These are phyloP conservation scores for Fusarium beomiforme DNA, from an alignment of 2,329 filamentous ascomycete genomes.

Conservation along the genomic window DNA sequence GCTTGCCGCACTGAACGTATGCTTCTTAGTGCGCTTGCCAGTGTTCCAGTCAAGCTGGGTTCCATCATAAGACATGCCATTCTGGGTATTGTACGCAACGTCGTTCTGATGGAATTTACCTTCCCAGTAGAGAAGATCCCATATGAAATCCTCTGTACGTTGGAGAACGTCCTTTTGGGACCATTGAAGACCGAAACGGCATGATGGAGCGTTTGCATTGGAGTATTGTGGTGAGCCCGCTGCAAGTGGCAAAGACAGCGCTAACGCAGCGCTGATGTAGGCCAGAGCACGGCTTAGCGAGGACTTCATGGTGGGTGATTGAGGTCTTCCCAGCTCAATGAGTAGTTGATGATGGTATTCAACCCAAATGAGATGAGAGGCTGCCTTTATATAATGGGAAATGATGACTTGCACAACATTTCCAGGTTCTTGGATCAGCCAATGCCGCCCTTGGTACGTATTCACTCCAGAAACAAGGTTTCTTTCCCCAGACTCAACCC, in stretches of 20 bases:
- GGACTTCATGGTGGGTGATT: slow-evolving; percentile 12
- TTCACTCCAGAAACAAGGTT: not conserved
- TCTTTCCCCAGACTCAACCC: slow-evolving; percentile 21
- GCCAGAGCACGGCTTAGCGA: not conserved
- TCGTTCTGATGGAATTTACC: slow-evolving; percentile 55
- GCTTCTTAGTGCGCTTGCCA: slow-evolving; percentile 48
- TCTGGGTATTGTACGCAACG: slow-evolving; percentile 52
- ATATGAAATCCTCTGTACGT: slow-evolving; percentile 46
- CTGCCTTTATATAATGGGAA: slow-evolving; percentile 3
- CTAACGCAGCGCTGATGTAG: not conserved
- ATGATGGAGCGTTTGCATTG: slow-evolving; percentile 39
- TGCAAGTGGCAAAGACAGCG: not conserved
- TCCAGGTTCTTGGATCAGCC: not conserved
- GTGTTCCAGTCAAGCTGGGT: slow-evolving; percentile 51
- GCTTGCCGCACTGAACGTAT: slow-evolving; percentile 53
- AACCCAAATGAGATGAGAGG: not conserved
- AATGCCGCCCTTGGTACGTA: not conserved
- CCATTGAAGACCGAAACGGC: slow-evolving; percentile 46
- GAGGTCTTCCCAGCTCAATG: not conserved
- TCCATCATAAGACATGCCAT: slow-evolving; percentile 56
- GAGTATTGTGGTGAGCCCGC: not conserved
- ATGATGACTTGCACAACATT: not conserved
- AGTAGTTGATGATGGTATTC: not conserved
- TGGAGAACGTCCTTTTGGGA: slow-evolving; percentile 44
- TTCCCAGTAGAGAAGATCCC: slow-evolving; percentile 55